Evolutionary conservation across 2,329 filamentous ascomycete species (phyloP).

Genomic region (Alternaria brassicicola): DNA sequence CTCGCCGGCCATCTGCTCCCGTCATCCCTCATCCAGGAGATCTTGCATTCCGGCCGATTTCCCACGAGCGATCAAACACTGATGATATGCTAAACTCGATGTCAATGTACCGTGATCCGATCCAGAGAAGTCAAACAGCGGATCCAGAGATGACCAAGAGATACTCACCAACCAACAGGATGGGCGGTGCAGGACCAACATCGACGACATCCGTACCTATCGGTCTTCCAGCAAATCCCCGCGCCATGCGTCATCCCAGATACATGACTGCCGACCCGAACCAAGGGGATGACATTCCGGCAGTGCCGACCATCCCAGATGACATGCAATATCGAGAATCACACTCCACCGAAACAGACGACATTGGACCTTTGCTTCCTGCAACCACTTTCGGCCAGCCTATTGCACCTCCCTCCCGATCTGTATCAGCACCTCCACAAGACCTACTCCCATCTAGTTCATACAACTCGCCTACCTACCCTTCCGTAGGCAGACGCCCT

Average conservation of each 20-base stretch:
- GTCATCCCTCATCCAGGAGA: conserved; percentile 76
- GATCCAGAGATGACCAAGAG: conserved; percentile 60
- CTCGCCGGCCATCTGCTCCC: conserved; percentile 78
- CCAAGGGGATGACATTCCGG: conserved; percentile 57
- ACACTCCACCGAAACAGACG: conserved; percentile 46
- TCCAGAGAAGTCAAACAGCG: conserved; percentile 68
- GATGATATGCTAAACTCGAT: conserved; percentile 51
- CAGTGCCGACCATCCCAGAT: conserved; percentile 64
- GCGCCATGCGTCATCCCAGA: conserved; percentile 83
- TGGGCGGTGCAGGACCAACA: conserved; percentile 44
- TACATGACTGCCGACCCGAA: conserved; percentile 66
- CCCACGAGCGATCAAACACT: conserved; percentile 45
- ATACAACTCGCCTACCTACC: conserved; percentile 35
- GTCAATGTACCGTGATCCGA: conserved; percentile 43
- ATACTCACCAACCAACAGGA: conserved; percentile 44
- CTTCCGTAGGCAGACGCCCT: conserved; percentile 40
- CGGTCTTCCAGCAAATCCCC: conserved; percentile 87
- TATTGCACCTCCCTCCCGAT: conserved; percentile 43
- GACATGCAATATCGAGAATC: conserved; percentile 41
- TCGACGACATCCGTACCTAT: conserved; percentile 63
- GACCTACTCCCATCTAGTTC: conserved; percentile 38
- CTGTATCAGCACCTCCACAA: conserved; percentile 57
- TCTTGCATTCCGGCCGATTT: conserved; percentile 43
- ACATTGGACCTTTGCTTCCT: conserved; percentile 55
- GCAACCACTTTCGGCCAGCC: conserved; percentile 56